Percentiles rank a stretch among this genome's conserved stretches.
Evolutionary conservation across 805 yeast genomes (phyloP).

Genomic region (Myxozyma nipponensis): DNA sequence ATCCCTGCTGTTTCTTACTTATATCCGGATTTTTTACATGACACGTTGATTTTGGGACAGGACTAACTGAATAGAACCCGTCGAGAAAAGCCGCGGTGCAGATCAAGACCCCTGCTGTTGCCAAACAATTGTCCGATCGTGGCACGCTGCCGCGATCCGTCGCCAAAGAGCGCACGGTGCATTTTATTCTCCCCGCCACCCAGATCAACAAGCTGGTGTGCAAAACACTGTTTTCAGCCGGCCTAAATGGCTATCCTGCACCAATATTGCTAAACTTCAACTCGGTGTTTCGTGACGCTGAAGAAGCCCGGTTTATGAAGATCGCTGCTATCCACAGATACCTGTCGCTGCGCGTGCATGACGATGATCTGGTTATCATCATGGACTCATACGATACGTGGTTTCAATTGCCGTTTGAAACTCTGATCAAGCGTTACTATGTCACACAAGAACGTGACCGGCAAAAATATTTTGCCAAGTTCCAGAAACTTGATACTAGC

Average conservation of each 20-base stretch:
- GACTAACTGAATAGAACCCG: slow-evolving; percentile 1
- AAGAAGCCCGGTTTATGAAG: slow-evolving; percentile 28
- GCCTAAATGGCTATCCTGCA: slow-evolving; percentile 22
- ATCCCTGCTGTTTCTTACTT: too few relatives aligned
- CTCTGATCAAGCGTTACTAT: slow-evolving; percentile 18
- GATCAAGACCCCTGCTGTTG: slow-evolving; percentile 15
- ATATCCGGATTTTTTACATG: too few relatives aligned
- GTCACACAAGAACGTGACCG: slow-evolving; percentile 18
- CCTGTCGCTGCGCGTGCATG: slow-evolving; percentile 18
- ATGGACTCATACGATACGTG: slow-evolving; percentile 28
- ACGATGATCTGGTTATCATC: slow-evolving; percentile 26
- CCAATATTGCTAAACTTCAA: slow-evolving; percentile 22
- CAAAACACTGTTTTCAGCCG: slow-evolving; percentile 25
- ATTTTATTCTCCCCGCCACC: slow-evolving; percentile 26
- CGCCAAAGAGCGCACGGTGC: slow-evolving; percentile 15
- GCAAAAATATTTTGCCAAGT: slow-evolving; percentile 10
- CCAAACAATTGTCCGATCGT: slow-evolving; percentile 2
- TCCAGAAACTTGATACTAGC: not conserved
- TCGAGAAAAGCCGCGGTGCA: slow-evolving; percentile 14
- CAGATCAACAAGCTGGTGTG: slow-evolving; percentile 23
- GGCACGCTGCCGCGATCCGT: slow-evolving; percentile 11
- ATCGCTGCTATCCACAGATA: slow-evolving; percentile 27
- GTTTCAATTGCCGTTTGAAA: slow-evolving; percentile 26
- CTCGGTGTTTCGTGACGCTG: slow-evolving; percentile 22
- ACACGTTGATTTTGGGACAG: too few relatives aligned